phyloP scores from a whole-genome alignment of 805 yeast species.

The Cyberlindnera mississippiensis region DNA sequence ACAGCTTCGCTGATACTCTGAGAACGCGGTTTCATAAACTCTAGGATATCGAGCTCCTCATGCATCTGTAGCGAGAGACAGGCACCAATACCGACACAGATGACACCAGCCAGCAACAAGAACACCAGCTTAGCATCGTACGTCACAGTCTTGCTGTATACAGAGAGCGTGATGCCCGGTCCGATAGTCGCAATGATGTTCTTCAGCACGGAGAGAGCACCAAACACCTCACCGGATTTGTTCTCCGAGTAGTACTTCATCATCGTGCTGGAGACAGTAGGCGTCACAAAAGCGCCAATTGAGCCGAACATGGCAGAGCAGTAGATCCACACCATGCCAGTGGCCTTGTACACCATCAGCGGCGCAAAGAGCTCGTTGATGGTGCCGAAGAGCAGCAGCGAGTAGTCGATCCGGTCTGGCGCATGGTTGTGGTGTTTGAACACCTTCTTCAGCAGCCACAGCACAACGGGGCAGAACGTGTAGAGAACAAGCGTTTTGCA shows the following conservation, averaged over 20 bases:
- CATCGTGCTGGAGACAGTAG: constrained; percentile 55
- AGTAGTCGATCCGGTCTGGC: constrained; percentile 51
- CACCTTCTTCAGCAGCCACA: constrained; percentile 33
- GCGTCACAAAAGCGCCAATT: constrained; percentile 48
- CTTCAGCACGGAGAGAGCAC: constrained; percentile 60
- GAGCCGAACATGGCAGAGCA: constrained; percentile 22
- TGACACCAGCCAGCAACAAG: constrained; percentile 12
- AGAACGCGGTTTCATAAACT: constrained; percentile 6
- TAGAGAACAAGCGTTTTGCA: constrained; percentile 47
- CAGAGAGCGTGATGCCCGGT: constrained; percentile 44
- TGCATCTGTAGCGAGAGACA: constrained; percentile 11
- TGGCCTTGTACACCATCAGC: constrained; percentile 32
- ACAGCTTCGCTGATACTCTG: constrained; percentile 3
- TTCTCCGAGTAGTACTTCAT: constrained; percentile 58
- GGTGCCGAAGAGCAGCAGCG: constrained; percentile 32
- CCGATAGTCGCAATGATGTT: constrained; percentile 43
- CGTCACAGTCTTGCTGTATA: constrained; percentile 45
- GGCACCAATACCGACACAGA: constrained; percentile 1
- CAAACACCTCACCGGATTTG: constrained; percentile 67
- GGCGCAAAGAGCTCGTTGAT: constrained; percentile 38
- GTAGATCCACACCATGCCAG: constrained; percentile 13
- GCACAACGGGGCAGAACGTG: constrained; percentile 46
- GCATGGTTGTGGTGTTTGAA: constrained; percentile 35
- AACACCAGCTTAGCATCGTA: constrained; percentile 37
- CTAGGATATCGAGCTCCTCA: constrained; percentile 10